Conservation (phyloP, 768 basidiomycete genomes). For the Imleria badia region DNA sequence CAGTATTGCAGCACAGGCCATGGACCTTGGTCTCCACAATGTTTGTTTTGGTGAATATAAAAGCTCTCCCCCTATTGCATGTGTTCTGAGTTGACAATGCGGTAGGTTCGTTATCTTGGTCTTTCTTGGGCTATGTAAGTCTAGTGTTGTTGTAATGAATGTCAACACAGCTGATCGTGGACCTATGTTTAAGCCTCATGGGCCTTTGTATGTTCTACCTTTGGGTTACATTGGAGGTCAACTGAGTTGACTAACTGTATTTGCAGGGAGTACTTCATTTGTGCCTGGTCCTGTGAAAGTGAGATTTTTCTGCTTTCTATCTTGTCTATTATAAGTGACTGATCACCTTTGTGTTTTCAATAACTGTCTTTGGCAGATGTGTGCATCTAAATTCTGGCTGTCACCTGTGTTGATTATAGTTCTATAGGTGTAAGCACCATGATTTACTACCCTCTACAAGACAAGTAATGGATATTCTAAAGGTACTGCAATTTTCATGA, state of each 20-base stretch:
- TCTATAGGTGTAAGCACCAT: not conserved
- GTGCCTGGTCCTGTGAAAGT: not conserved
- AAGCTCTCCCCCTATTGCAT: no score
- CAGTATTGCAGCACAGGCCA: not conserved
- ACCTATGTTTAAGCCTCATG: not conserved
- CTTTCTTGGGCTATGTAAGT: constrained; percentile 5
- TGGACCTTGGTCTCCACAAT: constrained; percentile 13
- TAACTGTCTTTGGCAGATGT: not conserved
- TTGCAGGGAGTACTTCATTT: not conserved
- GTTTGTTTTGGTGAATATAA: constrained; percentile 2
- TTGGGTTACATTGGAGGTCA: not conserved
- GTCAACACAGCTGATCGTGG: not conserved
- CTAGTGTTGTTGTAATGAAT: not conserved
- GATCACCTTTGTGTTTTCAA: no score
- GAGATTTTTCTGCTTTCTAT: not conserved
- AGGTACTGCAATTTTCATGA: not conserved
- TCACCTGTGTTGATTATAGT: not conserved
- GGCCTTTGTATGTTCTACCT: not conserved
- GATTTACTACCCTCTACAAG: not conserved
- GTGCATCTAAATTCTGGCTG: not conserved
- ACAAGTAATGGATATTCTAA: not conserved
- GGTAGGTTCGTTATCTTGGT: constrained; percentile 5
- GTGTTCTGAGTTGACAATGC: not conserved
- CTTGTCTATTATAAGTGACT: not conserved
- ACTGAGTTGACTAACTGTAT: not conserved